Conservation (phyloP, 2,329 filamentous ascomycete genomes). For the Shiraia bambusicola region DNA sequence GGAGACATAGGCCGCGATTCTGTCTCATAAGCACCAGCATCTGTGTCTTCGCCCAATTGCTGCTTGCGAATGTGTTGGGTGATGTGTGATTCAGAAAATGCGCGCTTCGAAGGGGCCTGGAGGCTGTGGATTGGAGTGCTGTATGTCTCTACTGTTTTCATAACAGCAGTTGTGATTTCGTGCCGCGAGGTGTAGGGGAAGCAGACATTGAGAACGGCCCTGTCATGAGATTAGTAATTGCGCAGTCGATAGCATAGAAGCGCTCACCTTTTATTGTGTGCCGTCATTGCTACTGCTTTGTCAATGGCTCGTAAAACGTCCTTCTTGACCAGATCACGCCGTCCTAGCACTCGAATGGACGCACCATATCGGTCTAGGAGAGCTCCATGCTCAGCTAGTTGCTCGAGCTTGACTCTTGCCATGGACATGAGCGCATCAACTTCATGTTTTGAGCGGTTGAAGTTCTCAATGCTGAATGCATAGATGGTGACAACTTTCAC, state of each 20-base stretch:
- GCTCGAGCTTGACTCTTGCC: slow-evolving; percentile 90
- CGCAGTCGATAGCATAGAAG: neutral
- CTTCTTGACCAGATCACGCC: slow-evolving; percentile 77
- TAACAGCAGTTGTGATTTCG: slow-evolving; percentile 89
- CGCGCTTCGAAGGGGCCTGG: slow-evolving; percentile 58
- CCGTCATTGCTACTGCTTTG: slow-evolving; percentile 81
- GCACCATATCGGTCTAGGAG: slow-evolving; percentile 91
- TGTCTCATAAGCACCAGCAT: slow-evolving; percentile 27
- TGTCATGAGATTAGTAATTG: slow-evolving; percentile 24
- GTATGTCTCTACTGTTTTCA: slow-evolving; percentile 84
- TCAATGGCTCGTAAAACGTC: slow-evolving; percentile 91
- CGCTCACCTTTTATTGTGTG: slow-evolving; percentile 75
- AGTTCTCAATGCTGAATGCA: slow-evolving; percentile 98
- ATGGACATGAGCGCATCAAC: slow-evolving; percentile 97
- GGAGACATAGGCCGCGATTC: slow-evolving; percentile 38
- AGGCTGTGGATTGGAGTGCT: slow-evolving; percentile 65
- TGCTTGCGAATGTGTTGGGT: slow-evolving; percentile 72
- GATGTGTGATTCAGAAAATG: slow-evolving; percentile 87
- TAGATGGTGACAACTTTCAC: slow-evolving; percentile 97
- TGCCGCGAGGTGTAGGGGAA: slow-evolving; percentile 96
- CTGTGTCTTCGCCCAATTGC: slow-evolving; percentile 45
- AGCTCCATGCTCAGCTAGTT: slow-evolving; percentile 90
- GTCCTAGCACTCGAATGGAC: slow-evolving; percentile 79
- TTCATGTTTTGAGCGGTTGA: slow-evolving; percentile 94
- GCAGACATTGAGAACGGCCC: slow-evolving; percentile 83